These are phyloP conservation scores for Mortierella sp. DNA, from an alignment of 371 early-diverging fungal genomes.

Conservation along the genomic window DNA sequence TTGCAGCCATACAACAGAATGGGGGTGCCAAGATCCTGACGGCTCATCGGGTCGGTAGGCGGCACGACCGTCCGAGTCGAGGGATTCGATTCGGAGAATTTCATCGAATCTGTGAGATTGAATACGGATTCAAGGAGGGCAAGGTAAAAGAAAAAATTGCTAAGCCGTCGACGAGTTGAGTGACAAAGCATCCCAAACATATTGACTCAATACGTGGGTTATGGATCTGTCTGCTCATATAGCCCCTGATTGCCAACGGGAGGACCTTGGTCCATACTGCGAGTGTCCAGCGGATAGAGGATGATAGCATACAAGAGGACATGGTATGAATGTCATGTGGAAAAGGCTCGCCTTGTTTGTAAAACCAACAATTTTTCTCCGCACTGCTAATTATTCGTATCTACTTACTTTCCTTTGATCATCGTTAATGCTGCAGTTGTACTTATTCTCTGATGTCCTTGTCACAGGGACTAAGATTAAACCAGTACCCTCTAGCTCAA, in stretches of 20 bases:
- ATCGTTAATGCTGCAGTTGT: slow-evolving; percentile 10
- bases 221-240: background rate
- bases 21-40: slow-evolving; percentile 49
- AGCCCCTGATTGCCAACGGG: slow-evolving; percentile 51
- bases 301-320: slow-evolving; percentile 22
- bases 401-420: background rate
- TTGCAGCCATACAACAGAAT: slow-evolving; percentile 49
- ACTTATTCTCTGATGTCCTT: slow-evolving; percentile 46
- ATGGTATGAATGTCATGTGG: slow-evolving; percentile 15
- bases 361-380: too few relatives aligned
- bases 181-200: background rate
- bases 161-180: background rate
- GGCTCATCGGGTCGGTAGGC: slow-evolving; percentile 34
- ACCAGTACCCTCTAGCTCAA: background rate
- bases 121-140: slow-evolving; percentile 46
- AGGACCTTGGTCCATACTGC: slow-evolving; percentile 29
- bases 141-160: slow-evolving; percentile 24
- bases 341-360: too few relatives aligned
- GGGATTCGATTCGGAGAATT: slow-evolving; percentile 51
- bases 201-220: background rate
- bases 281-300: slow-evolving; percentile 19
- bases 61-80: slow-evolving; percentile 44
- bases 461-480: slow-evolving; percentile 48
- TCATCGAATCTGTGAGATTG: slow-evolving; percentile 54
- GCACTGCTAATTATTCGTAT: background rate